phyloP scores from a whole-genome alignment of 345 rosid genomes.

The Eucalyptus marginata region DNA sequence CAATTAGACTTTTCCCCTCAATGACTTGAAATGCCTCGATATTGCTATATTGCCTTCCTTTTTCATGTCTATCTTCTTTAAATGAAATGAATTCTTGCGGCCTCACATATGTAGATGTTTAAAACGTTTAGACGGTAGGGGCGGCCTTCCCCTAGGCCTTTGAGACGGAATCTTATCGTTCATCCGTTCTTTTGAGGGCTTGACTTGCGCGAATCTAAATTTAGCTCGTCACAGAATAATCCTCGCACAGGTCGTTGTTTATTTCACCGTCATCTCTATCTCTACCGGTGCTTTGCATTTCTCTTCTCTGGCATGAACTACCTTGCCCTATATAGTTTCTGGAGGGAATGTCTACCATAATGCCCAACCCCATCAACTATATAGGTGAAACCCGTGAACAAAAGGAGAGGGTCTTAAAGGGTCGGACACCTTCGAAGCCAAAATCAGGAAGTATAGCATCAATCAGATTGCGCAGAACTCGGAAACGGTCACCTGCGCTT shows the following conservation, averaged over 20 bases:
- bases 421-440: too few relatives aligned
- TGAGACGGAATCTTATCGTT: background rate
- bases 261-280: background rate
- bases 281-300: too few relatives aligned
- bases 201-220: too few relatives aligned
- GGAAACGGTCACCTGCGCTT: background rate
- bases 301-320: too few relatives aligned
- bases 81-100: background rate
- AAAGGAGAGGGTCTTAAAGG: background rate
- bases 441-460: background rate
- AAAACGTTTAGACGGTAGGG: background rate
- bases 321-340: too few relatives aligned
- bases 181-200: too few relatives aligned
- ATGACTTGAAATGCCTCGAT: background rate
- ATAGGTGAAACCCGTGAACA: too few relatives aligned
- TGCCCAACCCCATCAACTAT: too few relatives aligned
- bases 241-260: too few relatives aligned
- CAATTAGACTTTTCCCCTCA: background rate
- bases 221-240: too few relatives aligned
- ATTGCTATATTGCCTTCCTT: background rate
- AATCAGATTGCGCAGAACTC: background rate
- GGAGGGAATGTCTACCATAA: too few relatives aligned
- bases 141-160: background rate
- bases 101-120: background rate
- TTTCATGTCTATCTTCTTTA: background rate